Evolutionary conservation across 176 grass and related monocot genomes (phyloP).

Genomic region (Triticum turgidum): DNA sequence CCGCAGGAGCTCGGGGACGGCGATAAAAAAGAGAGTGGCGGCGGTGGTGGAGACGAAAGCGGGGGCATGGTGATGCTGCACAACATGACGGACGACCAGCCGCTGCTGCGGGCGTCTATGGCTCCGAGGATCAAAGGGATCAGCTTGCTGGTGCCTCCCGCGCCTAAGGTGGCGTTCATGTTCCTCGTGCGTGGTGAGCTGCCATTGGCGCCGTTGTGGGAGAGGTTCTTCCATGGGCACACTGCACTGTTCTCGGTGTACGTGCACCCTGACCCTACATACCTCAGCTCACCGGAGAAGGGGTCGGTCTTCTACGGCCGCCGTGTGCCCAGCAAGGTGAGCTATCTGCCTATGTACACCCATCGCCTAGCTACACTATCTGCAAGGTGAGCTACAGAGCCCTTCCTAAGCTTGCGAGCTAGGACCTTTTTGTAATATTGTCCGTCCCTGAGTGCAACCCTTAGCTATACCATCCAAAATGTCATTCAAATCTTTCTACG

Average conservation of each 20-base stretch:
- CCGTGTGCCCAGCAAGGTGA: constrained; percentile 68
- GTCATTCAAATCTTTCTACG: too few relatives aligned
- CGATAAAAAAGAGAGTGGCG: too few relatives aligned
- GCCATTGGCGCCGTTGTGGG: constrained; percentile 56
- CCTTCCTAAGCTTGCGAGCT: too few relatives aligned
- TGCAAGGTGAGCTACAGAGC: too few relatives aligned
- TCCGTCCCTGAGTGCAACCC: too few relatives aligned
- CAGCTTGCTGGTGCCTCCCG: background rate
- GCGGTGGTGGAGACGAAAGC: too few relatives aligned
- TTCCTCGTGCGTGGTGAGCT: constrained; percentile 49
- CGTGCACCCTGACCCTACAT: constrained; percentile 13
- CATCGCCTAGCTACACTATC: too few relatives aligned
- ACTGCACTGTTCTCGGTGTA: constrained; percentile 51
- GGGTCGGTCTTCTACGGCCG: constrained; percentile 49
- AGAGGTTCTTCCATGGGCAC: constrained; percentile 58
- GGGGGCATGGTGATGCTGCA: background rate
- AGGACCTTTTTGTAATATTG: too few relatives aligned
- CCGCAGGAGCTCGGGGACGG: too few relatives aligned
- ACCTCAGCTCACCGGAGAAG: background rate
- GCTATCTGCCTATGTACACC: too few relatives aligned
- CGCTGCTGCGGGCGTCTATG: constrained; percentile 29
- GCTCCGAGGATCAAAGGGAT: background rate
- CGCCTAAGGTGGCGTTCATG: constrained; percentile 61
- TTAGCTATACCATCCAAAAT: too few relatives aligned
- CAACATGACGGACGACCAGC: constrained; percentile 38